Evolutionary conservation across 192 early-diverging fungal genomes (phyloP).

Genomic region (Podila epicladia): DNA sequence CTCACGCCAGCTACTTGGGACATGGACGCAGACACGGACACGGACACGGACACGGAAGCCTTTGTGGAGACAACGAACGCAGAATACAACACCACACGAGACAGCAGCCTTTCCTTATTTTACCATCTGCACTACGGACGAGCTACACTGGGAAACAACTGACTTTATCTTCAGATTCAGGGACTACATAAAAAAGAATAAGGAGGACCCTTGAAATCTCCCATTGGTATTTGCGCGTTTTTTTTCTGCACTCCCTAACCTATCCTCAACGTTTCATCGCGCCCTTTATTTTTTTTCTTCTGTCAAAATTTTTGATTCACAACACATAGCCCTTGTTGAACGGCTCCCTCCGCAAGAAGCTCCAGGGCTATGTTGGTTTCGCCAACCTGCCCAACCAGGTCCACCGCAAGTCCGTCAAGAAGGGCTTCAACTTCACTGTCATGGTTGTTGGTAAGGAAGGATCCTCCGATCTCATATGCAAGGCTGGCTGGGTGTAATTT

Average conservation of each 20-base stretch:
- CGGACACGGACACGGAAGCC: no score
- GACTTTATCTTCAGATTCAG: background rate
- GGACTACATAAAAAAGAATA: background rate
- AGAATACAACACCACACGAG: no score
- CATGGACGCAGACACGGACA: no score
- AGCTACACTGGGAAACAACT: no score
- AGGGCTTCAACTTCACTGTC: constrained; percentile 94
- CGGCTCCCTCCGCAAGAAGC: constrained; percentile 52
- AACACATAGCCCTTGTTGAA: constrained; percentile 24
- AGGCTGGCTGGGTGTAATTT: background rate
- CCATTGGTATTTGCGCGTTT: background rate
- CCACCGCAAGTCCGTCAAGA: constrained; percentile 92
- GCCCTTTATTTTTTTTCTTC: background rate
- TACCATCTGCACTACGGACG: no score
- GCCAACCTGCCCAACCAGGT: constrained; percentile 95
- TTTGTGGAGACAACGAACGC: no score
- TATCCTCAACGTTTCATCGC: constrained; percentile 1
- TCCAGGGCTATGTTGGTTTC: constrained; percentile 80
- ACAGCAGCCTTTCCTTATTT: no score
- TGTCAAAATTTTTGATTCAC: background rate
- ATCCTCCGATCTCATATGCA: background rate
- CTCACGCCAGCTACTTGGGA: no score
- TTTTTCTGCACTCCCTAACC: background rate
- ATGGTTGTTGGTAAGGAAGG: constrained; percentile 91
- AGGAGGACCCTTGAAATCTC: constrained; percentile 4